Conservation (phyloP, 371 early-diverging fungal genomes). For the Mortierella sp. region DNA sequence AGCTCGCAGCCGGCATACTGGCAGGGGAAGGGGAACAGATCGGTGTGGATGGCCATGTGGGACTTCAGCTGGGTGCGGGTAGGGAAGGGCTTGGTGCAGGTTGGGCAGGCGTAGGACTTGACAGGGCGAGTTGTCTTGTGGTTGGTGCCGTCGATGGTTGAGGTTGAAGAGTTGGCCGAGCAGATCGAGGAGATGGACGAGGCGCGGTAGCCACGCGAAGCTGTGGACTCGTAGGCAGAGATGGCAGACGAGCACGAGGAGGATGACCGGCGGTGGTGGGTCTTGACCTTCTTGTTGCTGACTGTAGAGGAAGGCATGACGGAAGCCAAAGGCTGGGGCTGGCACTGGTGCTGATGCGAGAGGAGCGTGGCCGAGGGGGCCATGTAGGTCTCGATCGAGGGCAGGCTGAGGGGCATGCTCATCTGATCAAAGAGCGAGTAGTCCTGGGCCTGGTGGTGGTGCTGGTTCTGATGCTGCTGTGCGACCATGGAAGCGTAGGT, state of each 20-base stretch:
- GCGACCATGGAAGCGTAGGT: constrained; percentile 7
- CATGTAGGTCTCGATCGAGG: constrained; percentile 40
- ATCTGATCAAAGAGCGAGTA: constrained; percentile 43
- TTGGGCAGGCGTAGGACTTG: constrained; percentile 45
- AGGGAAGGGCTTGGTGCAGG: constrained; percentile 51
- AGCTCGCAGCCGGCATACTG: constrained; percentile 39
- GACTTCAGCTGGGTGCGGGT: constrained; percentile 55
- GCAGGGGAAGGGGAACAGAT: constrained; percentile 47
- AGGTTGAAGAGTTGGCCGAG: constrained; percentile 24
- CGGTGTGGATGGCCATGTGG: constrained; percentile 55
- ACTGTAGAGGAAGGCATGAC: background rate
- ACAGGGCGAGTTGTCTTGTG: constrained; percentile 20
- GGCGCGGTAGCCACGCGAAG: constrained; percentile 41
- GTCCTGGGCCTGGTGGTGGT: constrained; percentile 25
- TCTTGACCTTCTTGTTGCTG: constrained; percentile 20
- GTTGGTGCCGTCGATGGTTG: background rate
- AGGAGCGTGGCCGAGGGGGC: constrained; percentile 20
- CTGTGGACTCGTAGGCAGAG: constrained; percentile 49
- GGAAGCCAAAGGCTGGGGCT: background rate
- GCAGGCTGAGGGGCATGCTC: constrained; percentile 37
- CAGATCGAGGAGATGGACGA: constrained; percentile 49
- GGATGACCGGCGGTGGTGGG: constrained; percentile 37
- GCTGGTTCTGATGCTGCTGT: constrained; percentile 25
- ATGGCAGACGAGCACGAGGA: constrained; percentile 44
- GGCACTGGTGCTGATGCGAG: constrained; percentile 9